phyloP scores from a whole-genome alignment of 352 stramenopile genomes.

The Labyrinthula sp. region DNA sequence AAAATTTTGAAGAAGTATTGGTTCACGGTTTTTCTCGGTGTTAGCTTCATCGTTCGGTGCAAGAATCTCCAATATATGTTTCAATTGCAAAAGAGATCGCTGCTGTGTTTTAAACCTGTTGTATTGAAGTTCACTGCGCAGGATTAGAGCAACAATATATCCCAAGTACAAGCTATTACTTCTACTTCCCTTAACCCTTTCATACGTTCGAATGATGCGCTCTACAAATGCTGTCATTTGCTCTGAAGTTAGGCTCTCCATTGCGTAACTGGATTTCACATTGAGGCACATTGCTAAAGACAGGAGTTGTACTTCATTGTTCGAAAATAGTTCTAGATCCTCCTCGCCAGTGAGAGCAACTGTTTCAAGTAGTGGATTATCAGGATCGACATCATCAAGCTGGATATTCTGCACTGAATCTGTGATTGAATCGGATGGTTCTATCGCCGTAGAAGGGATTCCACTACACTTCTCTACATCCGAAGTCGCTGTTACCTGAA shows the following conservation, averaged over 20 bases:
- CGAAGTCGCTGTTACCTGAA: slow-evolving; percentile 36
- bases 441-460: slow-evolving; percentile 30
- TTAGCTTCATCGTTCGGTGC: slow-evolving; percentile 66
- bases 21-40: slow-evolving; percentile 48
- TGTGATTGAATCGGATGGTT: slow-evolving; percentile 25
- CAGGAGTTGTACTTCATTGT: slow-evolving; percentile 28
- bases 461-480: slow-evolving; percentile 7
- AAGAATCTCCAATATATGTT: slow-evolving; percentile 80
- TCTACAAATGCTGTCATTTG: slow-evolving; percentile 83
- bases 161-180: background rate
- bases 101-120: slow-evolving; percentile 69
- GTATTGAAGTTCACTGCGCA: slow-evolving; percentile 75
- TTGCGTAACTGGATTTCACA: slow-evolving; percentile 80
- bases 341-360: slow-evolving; percentile 58
- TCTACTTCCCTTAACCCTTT: slow-evolving; percentile 67
- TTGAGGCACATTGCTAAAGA: slow-evolving; percentile 75
- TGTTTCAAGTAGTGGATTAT: slow-evolving; percentile 67
- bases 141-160: slow-evolving; percentile 57
- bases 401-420: slow-evolving; percentile 43
- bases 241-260: slow-evolving; percentile 71
- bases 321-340: slow-evolving; percentile 38
- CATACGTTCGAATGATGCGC: slow-evolving; percentile 65
- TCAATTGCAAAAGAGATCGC: slow-evolving; percentile 78
- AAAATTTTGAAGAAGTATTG: slow-evolving; percentile 65
- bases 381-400: slow-evolving; percentile 58